phyloP scores from a whole-genome alignment of 2,329 filamentous ascomycete species.

The Colletotrichum caudatum region DNA sequence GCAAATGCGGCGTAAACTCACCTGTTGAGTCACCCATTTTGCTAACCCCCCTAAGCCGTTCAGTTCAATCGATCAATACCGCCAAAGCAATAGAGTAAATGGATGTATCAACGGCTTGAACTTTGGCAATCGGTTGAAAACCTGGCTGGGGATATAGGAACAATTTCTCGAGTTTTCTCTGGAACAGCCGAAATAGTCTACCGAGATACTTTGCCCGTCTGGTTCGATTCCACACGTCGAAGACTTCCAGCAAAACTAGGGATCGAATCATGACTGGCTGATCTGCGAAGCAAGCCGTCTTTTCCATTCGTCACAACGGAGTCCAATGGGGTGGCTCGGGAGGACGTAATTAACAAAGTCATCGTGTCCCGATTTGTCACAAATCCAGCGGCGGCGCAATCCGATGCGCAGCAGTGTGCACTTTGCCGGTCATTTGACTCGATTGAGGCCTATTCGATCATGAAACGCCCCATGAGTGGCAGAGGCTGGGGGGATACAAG shows the following conservation, averaged over 20 bases:
- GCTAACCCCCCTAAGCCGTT: neutral
- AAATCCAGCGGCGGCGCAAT: neutral
- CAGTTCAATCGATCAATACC: neutral
- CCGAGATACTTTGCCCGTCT: constrained; percentile 1
- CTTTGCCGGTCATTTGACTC: constrained; percentile 2
- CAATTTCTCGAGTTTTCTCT: constrained; percentile 1
- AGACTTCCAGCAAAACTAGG: constrained; percentile 21
- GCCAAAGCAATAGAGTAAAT: constrained; percentile 1
- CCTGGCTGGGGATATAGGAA: neutral
- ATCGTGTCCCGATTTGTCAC: neutral
- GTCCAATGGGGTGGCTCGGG: constrained; percentile 6
- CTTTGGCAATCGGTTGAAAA: neutral
- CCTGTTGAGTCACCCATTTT: constrained; percentile 1
- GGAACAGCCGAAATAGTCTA: neutral
- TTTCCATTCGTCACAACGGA: constrained; percentile 19
- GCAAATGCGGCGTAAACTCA: constrained; percentile 26
- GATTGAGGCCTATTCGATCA: neutral
- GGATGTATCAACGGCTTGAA: neutral
- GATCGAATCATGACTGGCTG: constrained; percentile 14
- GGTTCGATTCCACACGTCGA: neutral
- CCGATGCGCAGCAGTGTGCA: neutral
- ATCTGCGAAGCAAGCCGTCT: neutral
- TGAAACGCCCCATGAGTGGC: constrained; percentile 2
- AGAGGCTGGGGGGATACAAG: neutral
- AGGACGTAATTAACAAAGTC: neutral